Evolutionary conservation across 1,284 basidiomycete genomes (phyloP).

Genomic region (Apiotrichum laibachii): DNA sequence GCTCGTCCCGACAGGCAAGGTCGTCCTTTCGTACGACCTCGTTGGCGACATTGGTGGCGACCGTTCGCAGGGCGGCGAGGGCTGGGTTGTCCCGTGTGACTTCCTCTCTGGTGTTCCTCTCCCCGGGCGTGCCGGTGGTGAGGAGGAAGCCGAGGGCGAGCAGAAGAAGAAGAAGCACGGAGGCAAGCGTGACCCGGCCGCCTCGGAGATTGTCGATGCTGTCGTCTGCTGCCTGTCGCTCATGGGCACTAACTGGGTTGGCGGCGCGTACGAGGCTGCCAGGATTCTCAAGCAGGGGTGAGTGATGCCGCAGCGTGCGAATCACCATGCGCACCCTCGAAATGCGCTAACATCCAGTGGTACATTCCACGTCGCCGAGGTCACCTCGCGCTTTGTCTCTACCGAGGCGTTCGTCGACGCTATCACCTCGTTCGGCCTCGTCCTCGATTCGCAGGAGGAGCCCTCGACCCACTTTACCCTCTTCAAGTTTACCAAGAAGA

Average conservation of each 20-base stretch:
- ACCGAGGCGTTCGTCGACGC: slow-evolving; percentile 72
- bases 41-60: slow-evolving; percentile 58
- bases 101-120: slow-evolving; percentile 70
- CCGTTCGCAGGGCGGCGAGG: slow-evolving; percentile 27
- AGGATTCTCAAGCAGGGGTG: slow-evolving; percentile 77
- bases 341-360: slow-evolving; percentile 59
- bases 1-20: slow-evolving; percentile 65
- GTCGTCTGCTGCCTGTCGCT: slow-evolving; percentile 91
- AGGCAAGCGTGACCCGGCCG: slow-evolving; percentile 14
- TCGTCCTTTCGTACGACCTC: slow-evolving; percentile 76
- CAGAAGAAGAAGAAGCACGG: slow-evolving; percentile 23
- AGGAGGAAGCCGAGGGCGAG: slow-evolving; percentile 4
- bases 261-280: slow-evolving; percentile 83
- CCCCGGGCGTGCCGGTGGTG: slow-evolving; percentile 66
- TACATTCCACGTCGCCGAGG: slow-evolving; percentile 88
- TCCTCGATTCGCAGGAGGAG: slow-evolving; percentile 48
- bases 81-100: slow-evolving; percentile 74
- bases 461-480: slow-evolving; percentile 84
- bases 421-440: slow-evolving; percentile 74
- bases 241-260: slow-evolving; percentile 97
- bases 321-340: background rate
- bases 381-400: slow-evolving; percentile 79
- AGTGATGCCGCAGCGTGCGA: slow-evolving; percentile 41
- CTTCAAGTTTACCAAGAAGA: slow-evolving; percentile 74
- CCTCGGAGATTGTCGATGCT: slow-evolving; percentile 71